Base-by-base conservation (phyloP, 2,329 filamentous ascomycete species). In the Bipolaris bicolor region DNA sequence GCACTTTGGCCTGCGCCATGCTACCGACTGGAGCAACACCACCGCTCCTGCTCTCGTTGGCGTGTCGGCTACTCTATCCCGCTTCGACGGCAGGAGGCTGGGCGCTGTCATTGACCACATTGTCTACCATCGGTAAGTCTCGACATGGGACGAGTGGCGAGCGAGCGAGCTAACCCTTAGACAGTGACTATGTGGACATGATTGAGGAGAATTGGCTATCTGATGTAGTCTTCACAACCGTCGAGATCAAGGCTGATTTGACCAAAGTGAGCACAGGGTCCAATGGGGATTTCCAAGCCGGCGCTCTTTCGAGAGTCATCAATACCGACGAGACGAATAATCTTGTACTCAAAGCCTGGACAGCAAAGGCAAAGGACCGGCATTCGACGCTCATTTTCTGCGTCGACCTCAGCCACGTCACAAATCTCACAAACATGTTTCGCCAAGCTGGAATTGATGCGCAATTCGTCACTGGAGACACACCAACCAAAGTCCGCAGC, bases 341-440 rank as follows among this genome's bases (percentile, higher is more conserved):
- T 10, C 85, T 97, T 37, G 93, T 91, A 0, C 88, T 98, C 37
- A 87, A 90, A 39, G 88, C 91, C 34, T 99, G 95, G 95, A 80
- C 92, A 63, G 86, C 89, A 10, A 92, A 90, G 72, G 92, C 91
- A 0, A 69, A 78, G 5, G 84, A 81, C 11, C 84, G 94, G 39
- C 90, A 90, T 68, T 97, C 94, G 0, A 98, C 95, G 0, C 80
- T 99, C 18, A 91, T 94, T 0, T 99, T 99, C 73, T 98, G 95
- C 69, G 94, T 97, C 10, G 93, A 99, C 73, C 80, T 97, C 16
- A 85, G 84, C 13, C 95, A 99, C 75, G 90, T 97, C 7, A 79
- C 82, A 1, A 86, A 85, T 39, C 79, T 99, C 61, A 94, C 92
- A 0, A 81, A 84, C 7, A 86, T 84, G 13, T 99, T 98, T 72